These are phyloP conservation scores for Xerocomus amazonicus DNA, from an alignment of 1,284 basidiomycete genomes.

Conservation along the genomic window DNA sequence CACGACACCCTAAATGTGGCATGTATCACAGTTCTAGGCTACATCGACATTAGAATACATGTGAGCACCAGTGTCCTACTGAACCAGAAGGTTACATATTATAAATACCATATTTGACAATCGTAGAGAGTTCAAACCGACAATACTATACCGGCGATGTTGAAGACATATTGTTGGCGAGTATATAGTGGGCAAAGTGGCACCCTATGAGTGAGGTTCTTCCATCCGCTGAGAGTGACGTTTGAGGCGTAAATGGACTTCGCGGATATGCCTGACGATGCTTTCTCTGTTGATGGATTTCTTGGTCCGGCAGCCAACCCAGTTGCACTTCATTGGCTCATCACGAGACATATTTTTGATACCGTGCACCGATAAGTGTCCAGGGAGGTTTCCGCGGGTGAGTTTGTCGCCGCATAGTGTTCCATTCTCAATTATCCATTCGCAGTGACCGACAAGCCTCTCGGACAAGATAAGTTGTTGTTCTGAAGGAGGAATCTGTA, in stretches of 20 bases:
- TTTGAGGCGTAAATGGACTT: slow-evolving; percentile 17
- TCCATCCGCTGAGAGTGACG: slow-evolving; percentile 3
- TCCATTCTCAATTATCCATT: slow-evolving; percentile 8
- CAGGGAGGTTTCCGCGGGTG: neutral
- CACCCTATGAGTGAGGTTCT: neutral
- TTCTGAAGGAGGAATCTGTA: neutral
- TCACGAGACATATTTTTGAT: slow-evolving; percentile 11
- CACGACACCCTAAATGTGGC: neutral
- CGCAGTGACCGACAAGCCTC: neutral
- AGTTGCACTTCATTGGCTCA: slow-evolving; percentile 6
- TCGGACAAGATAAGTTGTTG: neutral
- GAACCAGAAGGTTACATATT: neutral
- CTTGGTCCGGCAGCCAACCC: slow-evolving; percentile 16
- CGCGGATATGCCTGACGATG: slow-evolving; percentile 21
- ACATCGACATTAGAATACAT: neutral
- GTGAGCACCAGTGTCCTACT: neutral
- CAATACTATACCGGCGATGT: neutral
- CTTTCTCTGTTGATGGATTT: slow-evolving; percentile 22
- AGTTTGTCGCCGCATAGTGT: slow-evolving; percentile 3
- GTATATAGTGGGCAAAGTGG: neutral
- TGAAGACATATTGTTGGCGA: too few species aligned
- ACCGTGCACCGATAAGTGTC: slow-evolving; percentile 19
- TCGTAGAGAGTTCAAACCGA: neutral
- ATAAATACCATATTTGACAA: neutral
- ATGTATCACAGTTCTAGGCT: neutral